Evolutionary conservation across 2,329 filamentous ascomycete genomes (phyloP), one percentile per base, ranked within the genome.

Genomic region (Pseudogymnoascus sp.): DNA sequence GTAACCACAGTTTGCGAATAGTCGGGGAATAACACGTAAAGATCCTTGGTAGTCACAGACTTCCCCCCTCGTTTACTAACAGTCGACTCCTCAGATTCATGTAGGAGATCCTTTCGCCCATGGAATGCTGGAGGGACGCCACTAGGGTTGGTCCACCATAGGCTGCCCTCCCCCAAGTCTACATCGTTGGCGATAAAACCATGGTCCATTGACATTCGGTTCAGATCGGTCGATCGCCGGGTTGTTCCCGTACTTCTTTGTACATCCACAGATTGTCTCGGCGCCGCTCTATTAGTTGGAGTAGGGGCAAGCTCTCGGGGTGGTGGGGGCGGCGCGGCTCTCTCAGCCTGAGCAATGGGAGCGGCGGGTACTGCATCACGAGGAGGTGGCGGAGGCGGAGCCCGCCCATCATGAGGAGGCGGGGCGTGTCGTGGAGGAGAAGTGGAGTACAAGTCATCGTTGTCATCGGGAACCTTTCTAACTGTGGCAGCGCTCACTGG

Each of bases 1-100:
- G 88, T 92, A 71, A 99, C 84, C 68, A 96, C 82, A 0, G 93
- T 98, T 74, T 98, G 95, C 16, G 93, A 97, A 76, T 99, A 99
- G 77, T 99, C 95, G 71, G 92, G 88, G 79, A 91, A 99, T 7
- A 99, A 79, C n/a, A 98, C 80, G 70, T 89, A 95, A 45, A 97
- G 82, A 65, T 93, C 87, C 68, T 93, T 93, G 6, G 88, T 90
- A 19, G 96, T 79, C 1, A 82, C 83, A 0, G 86, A 86, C 73
- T 87, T 88, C 25, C 90, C 87, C 28, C 88, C 88, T 13, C 87
- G 84, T 68, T 87, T 87, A 10, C 84, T 82, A 13, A 88, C 84
- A 6, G 83, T 87, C 1, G 87, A 86, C 73, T 97, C 91, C 68
- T 96, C 90, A 21, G 88, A 83, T 75, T 98, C 92, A 62, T 86